Percentiles rank a stretch among this genome's conserved stretches.
Evolutionary conservation across 352 stramenopile species (phyloP).

Genomic region (Phytophthora ramorum): DNA sequence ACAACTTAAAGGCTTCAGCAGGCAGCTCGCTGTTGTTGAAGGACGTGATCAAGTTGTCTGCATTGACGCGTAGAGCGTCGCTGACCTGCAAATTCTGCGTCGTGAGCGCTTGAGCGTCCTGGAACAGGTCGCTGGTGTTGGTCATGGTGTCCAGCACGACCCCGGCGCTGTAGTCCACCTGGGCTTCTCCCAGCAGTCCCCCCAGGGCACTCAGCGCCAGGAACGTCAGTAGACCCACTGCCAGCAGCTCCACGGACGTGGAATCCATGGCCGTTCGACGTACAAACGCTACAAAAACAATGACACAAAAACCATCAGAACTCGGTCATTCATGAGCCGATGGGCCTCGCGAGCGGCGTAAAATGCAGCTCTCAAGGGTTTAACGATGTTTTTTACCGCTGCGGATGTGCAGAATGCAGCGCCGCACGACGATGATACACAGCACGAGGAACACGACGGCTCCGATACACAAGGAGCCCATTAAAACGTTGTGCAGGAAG

Average conservation of each 20-base stretch:
- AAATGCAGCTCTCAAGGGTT: not conserved
- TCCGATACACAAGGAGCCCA: conserved; percentile 69
- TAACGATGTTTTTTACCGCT: conserved; percentile 45
- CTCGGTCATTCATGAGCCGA: conserved; percentile 5
- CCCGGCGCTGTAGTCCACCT: conserved; percentile 86
- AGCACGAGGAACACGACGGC: conserved; percentile 70
- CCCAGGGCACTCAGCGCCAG: conserved; percentile 75
- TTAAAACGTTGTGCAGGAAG: conserved; percentile 79
- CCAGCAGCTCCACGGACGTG: conserved; percentile 68
- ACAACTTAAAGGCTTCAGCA: conserved; percentile 64
- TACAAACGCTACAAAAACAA: conserved; percentile 45
- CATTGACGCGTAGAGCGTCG: conserved; percentile 46
- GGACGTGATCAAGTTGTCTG: conserved; percentile 67
- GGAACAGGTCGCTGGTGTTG: conserved; percentile 70
- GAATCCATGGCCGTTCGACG: conserved; percentile 50
- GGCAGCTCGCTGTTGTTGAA: conserved; percentile 82
- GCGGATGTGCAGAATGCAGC: conserved; percentile 74
- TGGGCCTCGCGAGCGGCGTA: not conserved
- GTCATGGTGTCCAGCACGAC: conserved; percentile 76
- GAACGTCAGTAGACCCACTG: conserved; percentile 77
- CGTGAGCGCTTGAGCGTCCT: conserved; percentile 44
- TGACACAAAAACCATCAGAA: conserved; percentile 15
- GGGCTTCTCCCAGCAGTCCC: conserved; percentile 75
- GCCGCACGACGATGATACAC: conserved; percentile 70
- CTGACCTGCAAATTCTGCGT: conserved; percentile 45